phyloP scores from a whole-genome alignment of 140 eudicot genomes.

The Senecio squalidus region DNA sequence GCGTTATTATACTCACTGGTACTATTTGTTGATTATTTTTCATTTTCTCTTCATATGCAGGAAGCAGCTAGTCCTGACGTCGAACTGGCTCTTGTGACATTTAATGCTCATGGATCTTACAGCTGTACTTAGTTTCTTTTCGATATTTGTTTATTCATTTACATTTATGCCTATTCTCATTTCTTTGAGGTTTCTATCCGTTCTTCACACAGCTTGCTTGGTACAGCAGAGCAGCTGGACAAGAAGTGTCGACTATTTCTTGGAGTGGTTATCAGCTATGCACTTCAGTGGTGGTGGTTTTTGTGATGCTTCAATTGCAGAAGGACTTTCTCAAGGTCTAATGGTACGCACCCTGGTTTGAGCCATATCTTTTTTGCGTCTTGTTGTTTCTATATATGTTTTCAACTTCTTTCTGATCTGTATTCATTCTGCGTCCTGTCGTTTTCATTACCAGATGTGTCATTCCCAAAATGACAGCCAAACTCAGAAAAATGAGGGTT shows the following conservation, averaged over 20 bases:
- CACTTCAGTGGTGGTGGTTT: conserved; percentile 75
- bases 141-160: neutral
- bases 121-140: conserved; percentile 32
- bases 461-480: conserved; percentile 38
- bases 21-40: neutral
- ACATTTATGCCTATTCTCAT: too few species aligned
- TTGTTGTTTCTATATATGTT: neutral
- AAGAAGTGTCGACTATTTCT: conserved; percentile 43
- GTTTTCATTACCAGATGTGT: conserved; percentile 45
- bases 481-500: conserved; percentile 39
- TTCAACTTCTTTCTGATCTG: neutral
- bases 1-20: neutral
- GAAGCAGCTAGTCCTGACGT: conserved; percentile 33
- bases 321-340: conserved; percentile 71
- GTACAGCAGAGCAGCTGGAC: conserved; percentile 73
- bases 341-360: conserved; percentile 30
- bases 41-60: conserved; percentile 26
- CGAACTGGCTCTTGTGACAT: conserved; percentile 48
- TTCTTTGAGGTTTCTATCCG: neutral
- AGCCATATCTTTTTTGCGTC: neutral
- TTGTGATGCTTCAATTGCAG: conserved; percentile 71
- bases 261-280: conserved; percentile 58
- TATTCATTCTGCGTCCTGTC: neutral
- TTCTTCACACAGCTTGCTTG: conserved; percentile 44
- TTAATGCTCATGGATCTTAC: conserved; percentile 60